Conservation (phyloP, 257 asterid species). For the Solanum infundibuliforme region DNA sequence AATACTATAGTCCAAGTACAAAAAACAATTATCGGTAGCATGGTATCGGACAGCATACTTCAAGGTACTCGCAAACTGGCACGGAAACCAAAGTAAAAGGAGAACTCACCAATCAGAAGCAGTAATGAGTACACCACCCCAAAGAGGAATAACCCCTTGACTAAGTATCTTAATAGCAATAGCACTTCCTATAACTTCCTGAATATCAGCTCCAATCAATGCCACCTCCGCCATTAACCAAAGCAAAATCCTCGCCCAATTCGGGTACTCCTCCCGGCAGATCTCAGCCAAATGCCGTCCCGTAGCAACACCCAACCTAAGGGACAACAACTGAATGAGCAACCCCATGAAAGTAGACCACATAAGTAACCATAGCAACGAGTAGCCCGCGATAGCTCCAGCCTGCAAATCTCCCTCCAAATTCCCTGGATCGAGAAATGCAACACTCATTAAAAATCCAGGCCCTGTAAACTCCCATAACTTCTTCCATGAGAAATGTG, state of each 20-base stretch:
- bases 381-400: constrained; percentile 65
- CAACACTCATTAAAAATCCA: constrained; percentile 67
- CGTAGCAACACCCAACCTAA: constrained; percentile 60
- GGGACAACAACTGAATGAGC: constrained; percentile 44
- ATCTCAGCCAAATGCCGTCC: constrained; percentile 69
- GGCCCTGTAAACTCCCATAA: constrained; percentile 75
- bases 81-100: background rate
- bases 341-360: constrained; percentile 73
- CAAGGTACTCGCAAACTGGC: background rate
- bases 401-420: constrained; percentile 71
- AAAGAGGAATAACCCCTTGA: constrained; percentile 46
- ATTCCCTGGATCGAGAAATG: constrained; percentile 73
- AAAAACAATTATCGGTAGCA: background rate
- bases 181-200: constrained; percentile 78
- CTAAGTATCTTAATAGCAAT: constrained; percentile 56
- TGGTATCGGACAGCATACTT: background rate
- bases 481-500: constrained; percentile 62
- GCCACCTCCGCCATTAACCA: constrained; percentile 81
- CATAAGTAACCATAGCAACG: constrained; percentile 49
- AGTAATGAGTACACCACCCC: constrained; percentile 77
- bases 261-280: constrained; percentile 59
- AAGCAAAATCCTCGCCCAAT: constrained; percentile 47
- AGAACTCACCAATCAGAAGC: constrained; percentile 54
- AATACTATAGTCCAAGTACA: too few relatives aligned
- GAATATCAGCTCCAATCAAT: constrained; percentile 60